A percentile compares a stretch with the other conserved stretches of the same genome.
These are phyloP conservation scores for Amanita pallidorosea DNA, from an alignment of 768 basidiomycete genomes.

Conservation along the genomic window DNA sequence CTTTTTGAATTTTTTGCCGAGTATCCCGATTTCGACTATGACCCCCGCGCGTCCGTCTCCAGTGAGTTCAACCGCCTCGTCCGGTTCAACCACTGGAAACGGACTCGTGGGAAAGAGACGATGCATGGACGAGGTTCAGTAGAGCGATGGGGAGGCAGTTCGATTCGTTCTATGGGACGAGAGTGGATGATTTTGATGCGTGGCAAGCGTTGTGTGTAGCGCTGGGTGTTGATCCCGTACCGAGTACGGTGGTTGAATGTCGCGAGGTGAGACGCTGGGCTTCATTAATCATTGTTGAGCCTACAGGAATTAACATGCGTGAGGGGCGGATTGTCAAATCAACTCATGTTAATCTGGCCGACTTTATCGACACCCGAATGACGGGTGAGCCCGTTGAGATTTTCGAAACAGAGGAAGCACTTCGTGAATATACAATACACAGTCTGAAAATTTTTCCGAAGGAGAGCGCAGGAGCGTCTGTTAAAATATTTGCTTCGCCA, in stretches of 20 bases:
- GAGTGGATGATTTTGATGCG: background rate
- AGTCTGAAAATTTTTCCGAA: background rate
- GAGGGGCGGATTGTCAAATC: background rate
- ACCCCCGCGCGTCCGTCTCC: background rate
- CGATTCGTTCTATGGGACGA: background rate
- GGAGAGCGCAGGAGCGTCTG: conserved; percentile 1
- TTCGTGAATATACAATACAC: background rate
- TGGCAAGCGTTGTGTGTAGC: background rate
- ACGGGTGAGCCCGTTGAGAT: background rate
- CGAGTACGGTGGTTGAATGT: too few species aligned
- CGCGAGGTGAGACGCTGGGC: background rate
- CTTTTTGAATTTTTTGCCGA: background rate
- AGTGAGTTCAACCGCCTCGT: background rate
- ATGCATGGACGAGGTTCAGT: background rate
- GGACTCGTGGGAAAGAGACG: background rate
- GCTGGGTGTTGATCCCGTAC: background rate
- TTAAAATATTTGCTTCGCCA: conserved; percentile 1
- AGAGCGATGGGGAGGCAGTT: background rate
- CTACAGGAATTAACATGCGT: background rate
- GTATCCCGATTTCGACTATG: background rate
- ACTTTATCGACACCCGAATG: background rate
- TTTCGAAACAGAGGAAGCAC: background rate
- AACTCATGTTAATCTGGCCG: conserved; percentile 4
- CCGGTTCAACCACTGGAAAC: background rate
- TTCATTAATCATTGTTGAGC: background rate